These are phyloP conservation scores for Immersiporthe knoxdaviesiana DNA, from an alignment of 2,329 filamentous ascomycete genomes.

Conservation along the genomic window DNA sequence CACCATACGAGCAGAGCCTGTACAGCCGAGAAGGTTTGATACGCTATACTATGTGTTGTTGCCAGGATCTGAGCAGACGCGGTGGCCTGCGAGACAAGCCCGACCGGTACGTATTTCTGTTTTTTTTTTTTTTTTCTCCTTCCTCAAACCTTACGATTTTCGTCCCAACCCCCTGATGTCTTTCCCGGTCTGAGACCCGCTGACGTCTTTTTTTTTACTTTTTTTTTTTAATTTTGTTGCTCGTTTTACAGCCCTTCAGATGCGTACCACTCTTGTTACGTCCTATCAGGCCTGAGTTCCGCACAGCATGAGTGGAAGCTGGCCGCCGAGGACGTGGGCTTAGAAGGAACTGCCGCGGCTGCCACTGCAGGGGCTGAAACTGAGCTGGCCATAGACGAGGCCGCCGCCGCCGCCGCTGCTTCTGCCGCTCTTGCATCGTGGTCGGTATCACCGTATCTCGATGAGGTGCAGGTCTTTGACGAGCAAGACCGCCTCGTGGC, in stretches of 20 bases:
- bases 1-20: conserved; percentile 50
- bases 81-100: conserved; percentile 95
- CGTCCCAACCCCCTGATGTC: not conserved
- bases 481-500: conserved; percentile 69
- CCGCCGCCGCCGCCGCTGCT: conserved; percentile 4
- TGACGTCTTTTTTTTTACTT: not conserved
- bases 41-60: conserved; percentile 87
- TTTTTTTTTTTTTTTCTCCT: not conserved
- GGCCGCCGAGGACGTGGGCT: conserved; percentile 42
- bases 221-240: not conserved
- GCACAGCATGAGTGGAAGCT: conserved; percentile 72
- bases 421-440: conserved; percentile 38
- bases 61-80: conserved; percentile 70
- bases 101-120: conserved; percentile 66
- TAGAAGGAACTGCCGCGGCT: conserved; percentile 33
- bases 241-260: conserved; percentile 66
- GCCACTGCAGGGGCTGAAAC: conserved; percentile 37
- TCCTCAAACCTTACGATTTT: not conserved
- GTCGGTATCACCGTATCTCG: conserved; percentile 51
- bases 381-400: conserved; percentile 37
- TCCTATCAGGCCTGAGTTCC: conserved; percentile 81
- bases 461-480: conserved; percentile 68
- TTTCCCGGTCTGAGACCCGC: conserved; percentile 13
- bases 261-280: conserved; percentile 92
- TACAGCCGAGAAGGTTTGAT: conserved; percentile 86